phyloP scores from a whole-genome alignment of 208 protist genomes.

The Wallacemonas rigidus region DNA sequence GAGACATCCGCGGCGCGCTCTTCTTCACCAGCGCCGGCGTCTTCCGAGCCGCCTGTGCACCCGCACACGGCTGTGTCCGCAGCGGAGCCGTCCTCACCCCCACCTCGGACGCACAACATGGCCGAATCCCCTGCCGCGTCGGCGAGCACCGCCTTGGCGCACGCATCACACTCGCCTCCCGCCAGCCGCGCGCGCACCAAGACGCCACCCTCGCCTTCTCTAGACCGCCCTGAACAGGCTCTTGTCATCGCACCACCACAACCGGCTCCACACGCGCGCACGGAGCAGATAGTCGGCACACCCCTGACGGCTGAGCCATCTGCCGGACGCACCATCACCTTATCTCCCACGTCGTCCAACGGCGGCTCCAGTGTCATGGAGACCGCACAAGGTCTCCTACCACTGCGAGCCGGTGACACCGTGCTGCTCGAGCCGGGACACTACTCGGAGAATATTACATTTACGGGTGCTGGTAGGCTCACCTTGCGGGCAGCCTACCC shows the following conservation, averaged over 20 bases:
- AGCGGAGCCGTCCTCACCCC: neutral
- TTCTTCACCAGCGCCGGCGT: neutral
- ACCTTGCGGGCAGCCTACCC: constrained; percentile 53
- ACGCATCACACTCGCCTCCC: constrained; percentile 4
- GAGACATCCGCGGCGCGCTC: neutral
- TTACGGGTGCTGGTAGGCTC: constrained; percentile 39
- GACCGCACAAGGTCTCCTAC: neutral
- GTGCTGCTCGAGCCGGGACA: constrained; percentile 57
- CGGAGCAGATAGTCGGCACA: neutral
- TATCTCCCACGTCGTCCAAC: constrained; percentile 7
- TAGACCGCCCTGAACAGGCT: neutral
- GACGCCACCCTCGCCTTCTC: constrained; percentile 1
- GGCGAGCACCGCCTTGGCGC: neutral
- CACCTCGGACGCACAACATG: neutral
- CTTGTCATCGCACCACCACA: constrained; percentile 7
- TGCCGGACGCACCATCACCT: neutral
- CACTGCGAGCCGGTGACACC: constrained; percentile 26
- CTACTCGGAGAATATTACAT: constrained; percentile 54
- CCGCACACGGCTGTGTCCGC: neutral
- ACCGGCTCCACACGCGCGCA: too few species aligned
- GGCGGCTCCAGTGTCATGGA: neutral
- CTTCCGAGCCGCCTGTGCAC: neutral
- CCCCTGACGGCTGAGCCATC: neutral
- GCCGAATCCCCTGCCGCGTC: neutral
- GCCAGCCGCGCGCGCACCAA: constrained; percentile 10